Conservation (phyloP, 805 yeast species). For the Kazachstania taianensis region DNA sequence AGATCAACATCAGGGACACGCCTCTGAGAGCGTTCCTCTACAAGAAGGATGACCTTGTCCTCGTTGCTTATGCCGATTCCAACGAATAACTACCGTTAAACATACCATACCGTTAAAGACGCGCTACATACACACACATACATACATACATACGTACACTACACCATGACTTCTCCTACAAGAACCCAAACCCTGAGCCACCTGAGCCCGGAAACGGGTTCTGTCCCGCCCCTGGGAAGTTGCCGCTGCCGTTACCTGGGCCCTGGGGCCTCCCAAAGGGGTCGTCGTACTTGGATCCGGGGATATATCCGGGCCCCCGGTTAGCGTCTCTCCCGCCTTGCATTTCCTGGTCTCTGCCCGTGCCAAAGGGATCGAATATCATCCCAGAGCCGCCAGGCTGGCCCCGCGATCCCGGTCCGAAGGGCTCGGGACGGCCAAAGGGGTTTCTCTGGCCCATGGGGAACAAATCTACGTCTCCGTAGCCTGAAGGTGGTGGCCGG, state of each 20-base stretch:
- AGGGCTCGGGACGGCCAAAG: not conserved
- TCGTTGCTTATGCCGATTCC: slow-evolving; percentile 24
- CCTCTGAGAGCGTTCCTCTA: slow-evolving; percentile 11
- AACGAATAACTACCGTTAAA: not conserved
- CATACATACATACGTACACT: not conserved
- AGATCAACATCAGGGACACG: slow-evolving; percentile 4
- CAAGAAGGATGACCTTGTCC: slow-evolving; percentile 19
- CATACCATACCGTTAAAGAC: not conserved
- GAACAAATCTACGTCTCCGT: slow-evolving; percentile 28
- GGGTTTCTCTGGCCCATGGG: slow-evolving; percentile 27
- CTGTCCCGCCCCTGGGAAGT: slow-evolving; percentile 1
- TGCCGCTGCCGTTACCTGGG: slow-evolving; percentile 6
- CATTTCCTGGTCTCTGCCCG: slow-evolving; percentile 7
- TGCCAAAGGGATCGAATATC: slow-evolving; percentile 26
- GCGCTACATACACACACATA: not conserved
- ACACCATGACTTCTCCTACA: not conserved
- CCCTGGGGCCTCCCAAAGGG: slow-evolving; percentile 17
- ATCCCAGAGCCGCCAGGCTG: slow-evolving; percentile 17
- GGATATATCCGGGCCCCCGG: slow-evolving; percentile 23
- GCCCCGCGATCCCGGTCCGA: not conserved
- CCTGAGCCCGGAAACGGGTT: not conserved
- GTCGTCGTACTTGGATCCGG: slow-evolving; percentile 28
- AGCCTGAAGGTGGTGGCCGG: slow-evolving; percentile 7
- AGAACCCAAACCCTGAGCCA: slow-evolving; percentile 9
- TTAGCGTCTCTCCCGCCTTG: slow-evolving; percentile 6